A percentile compares a stretch with the other conserved stretches of the same genome.
phyloP scores from a whole-genome alignment of 2,329 filamentous ascomycete genomes.

The Botryotinia calthae region DNA sequence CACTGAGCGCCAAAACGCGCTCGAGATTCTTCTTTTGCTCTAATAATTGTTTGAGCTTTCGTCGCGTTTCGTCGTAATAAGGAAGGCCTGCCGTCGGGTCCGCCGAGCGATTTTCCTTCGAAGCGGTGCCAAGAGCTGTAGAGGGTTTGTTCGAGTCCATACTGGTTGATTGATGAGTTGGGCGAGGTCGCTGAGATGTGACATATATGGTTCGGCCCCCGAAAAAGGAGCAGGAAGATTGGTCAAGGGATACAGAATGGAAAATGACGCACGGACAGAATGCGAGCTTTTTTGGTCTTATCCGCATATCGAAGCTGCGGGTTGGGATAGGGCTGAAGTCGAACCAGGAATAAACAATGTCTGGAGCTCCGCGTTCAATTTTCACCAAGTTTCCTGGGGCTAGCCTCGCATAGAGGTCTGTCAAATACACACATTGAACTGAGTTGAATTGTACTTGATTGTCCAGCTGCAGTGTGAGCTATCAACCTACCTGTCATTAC shows the following conservation, averaged over 20 bases:
- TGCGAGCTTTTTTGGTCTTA: constrained; percentile 12
- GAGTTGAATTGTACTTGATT: background rate
- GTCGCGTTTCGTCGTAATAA: constrained; percentile 71
- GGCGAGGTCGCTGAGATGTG: background rate
- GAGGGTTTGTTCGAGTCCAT: background rate
- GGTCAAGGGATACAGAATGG: background rate
- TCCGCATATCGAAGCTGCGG: constrained; percentile 17
- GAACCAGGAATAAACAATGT: background rate
- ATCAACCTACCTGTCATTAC: background rate
- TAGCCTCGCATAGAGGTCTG: background rate
- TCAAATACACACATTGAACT: background rate
- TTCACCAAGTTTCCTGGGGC: background rate
- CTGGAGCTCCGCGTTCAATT: background rate
- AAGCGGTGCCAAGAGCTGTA: background rate
- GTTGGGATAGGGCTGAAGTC: constrained; percentile 1
- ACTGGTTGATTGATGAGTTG: background rate
- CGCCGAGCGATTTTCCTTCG: constrained; percentile 44
- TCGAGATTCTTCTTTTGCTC: constrained; percentile 57
- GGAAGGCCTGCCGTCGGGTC: constrained; percentile 52
- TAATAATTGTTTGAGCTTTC: constrained; percentile 64
- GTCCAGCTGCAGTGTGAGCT: background rate
- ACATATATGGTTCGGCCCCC: background rate
- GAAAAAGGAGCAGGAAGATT: constrained; percentile 9
- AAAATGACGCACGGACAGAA: constrained; percentile 4
- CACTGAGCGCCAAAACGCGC: constrained; percentile 41